Conservation (phyloP, 306 rosid species). For the Abrus pulchellus region DNA sequence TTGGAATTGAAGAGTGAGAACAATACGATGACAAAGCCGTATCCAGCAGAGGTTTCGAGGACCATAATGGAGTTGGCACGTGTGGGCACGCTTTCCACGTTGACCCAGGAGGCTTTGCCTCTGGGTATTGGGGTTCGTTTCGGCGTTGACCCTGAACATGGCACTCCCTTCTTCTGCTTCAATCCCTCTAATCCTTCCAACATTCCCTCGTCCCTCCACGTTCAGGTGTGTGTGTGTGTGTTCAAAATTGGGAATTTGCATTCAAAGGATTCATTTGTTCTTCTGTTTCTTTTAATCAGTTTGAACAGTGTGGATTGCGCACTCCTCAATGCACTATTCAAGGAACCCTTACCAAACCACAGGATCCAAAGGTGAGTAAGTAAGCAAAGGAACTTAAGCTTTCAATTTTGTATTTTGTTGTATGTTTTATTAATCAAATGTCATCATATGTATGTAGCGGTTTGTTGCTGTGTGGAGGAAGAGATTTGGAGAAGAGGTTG, state of each 20-base stretch:
- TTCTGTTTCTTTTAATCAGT: constrained; percentile 56
- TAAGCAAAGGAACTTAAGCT: no score
- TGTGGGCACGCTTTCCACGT: constrained; percentile 74
- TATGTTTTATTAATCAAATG: background rate
- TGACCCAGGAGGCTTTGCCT: constrained; percentile 74
- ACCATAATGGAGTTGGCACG: constrained; percentile 82
- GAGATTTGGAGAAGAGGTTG: constrained; percentile 84
- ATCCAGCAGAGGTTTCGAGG: constrained; percentile 87
- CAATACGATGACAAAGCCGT: constrained; percentile 59
- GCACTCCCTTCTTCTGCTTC: constrained; percentile 79
- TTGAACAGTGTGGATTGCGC: constrained; percentile 77
- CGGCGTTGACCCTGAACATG: constrained; percentile 75
- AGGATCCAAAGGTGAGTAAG: constrained; percentile 57
- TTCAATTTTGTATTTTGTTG: no score
- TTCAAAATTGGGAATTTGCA: background rate
- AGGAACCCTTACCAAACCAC: constrained; percentile 80
- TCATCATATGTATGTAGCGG: constrained; percentile 52
- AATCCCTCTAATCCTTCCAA: constrained; percentile 38
- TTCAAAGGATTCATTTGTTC: background rate
- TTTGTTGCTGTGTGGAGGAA: constrained; percentile 74
- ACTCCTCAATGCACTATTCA: constrained; percentile 91
- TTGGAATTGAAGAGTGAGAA: constrained; percentile 50
- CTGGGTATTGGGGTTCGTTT: constrained; percentile 81
- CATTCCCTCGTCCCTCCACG: constrained; percentile 77
- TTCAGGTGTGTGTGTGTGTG: constrained; percentile 61